These are phyloP conservation scores for Megacollybia platyphylla DNA, from an alignment of 1,284 basidiomycete genomes.

Conservation along the genomic window DNA sequence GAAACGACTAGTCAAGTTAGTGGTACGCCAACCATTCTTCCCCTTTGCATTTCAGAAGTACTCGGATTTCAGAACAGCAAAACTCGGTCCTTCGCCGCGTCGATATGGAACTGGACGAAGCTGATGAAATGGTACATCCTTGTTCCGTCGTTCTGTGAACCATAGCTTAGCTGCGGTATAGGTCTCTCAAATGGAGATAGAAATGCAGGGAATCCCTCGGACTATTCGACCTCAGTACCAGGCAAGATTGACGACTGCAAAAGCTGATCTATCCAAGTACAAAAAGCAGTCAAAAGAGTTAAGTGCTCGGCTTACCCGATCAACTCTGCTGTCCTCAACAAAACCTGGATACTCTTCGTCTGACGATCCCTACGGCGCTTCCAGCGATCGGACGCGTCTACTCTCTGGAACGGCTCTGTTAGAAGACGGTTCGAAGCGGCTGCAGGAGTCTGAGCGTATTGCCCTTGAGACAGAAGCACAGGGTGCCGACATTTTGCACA, in stretches of 20 bases:
- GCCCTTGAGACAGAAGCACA: constrained; percentile 95
- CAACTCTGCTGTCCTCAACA: constrained; percentile 42
- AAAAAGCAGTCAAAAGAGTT: constrained; percentile 70
- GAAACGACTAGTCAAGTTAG: constrained; percentile 42
- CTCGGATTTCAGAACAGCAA: constrained; percentile 52
- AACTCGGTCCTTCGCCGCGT: constrained; percentile 77
- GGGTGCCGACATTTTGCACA: constrained; percentile 85
- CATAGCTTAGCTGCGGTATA: constrained; percentile 17
- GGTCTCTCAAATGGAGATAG: constrained; percentile 99
- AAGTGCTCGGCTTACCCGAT: constrained; percentile 43
- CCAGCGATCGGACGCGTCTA: constrained; percentile 65
- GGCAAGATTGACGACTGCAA: constrained; percentile 58
- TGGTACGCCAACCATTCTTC: constrained; percentile 26
- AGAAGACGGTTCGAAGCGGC: constrained; percentile 67
- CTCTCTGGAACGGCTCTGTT: constrained; percentile 64
- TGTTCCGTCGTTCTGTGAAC: not conserved
- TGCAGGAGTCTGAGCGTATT: constrained; percentile 86
- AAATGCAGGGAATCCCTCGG: constrained; percentile 92
- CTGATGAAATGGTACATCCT: constrained; percentile 81
- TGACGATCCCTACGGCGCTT: constrained; percentile 68
- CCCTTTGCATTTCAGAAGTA: constrained; percentile 1
- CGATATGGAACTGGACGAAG: constrained; percentile 95
- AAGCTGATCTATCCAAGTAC: constrained; percentile 58
- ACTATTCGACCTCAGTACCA: constrained; percentile 69
- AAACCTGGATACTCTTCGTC: constrained; percentile 37